A percentile compares a stretch with the other conserved stretches of the same genome.
phyloP scores from a whole-genome alignment of 2,329 filamentous ascomycete species.

The Epichloe festucae region DNA sequence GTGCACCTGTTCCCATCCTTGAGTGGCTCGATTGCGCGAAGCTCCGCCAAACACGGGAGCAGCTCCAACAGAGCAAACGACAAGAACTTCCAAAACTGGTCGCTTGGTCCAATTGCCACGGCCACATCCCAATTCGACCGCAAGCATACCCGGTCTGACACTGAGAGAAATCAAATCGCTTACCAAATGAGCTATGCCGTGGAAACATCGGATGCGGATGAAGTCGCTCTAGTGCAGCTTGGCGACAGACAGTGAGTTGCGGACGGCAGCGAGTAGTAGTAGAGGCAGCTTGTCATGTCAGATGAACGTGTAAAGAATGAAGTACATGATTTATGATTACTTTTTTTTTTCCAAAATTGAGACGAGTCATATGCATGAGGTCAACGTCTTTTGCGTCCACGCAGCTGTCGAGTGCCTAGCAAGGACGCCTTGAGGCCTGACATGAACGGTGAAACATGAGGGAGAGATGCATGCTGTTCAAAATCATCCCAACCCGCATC shows the following conservation, averaged over 20 bases:
- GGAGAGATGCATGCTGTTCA: no score
- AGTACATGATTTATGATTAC: no score
- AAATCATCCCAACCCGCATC: no score
- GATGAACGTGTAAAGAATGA: no score
- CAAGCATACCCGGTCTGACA: not conserved
- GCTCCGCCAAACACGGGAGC: not conserved
- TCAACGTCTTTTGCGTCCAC: no score
- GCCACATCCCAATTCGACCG: not conserved
- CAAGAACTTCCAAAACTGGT: not conserved
- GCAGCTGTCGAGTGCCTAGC: no score
- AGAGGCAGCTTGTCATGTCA: not conserved
- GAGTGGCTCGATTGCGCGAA: not conserved
- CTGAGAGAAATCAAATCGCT: not conserved
- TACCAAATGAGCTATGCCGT: constrained; percentile 2
- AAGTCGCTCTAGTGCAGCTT: not conserved
- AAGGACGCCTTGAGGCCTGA: no score
- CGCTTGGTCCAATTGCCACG: not conserved
- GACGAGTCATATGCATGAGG: no score
- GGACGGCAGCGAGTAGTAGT: not conserved
- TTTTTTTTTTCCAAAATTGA: no score
- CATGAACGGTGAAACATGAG: no score
- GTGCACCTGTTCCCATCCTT: constrained; percentile 4
- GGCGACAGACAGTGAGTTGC: not conserved
- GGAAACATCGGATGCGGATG: not conserved
- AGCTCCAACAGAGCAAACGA: not conserved